Base-by-base conservation (phyloP, 129 eudicot species). In the Saposhnikovia divaricata region DNA sequence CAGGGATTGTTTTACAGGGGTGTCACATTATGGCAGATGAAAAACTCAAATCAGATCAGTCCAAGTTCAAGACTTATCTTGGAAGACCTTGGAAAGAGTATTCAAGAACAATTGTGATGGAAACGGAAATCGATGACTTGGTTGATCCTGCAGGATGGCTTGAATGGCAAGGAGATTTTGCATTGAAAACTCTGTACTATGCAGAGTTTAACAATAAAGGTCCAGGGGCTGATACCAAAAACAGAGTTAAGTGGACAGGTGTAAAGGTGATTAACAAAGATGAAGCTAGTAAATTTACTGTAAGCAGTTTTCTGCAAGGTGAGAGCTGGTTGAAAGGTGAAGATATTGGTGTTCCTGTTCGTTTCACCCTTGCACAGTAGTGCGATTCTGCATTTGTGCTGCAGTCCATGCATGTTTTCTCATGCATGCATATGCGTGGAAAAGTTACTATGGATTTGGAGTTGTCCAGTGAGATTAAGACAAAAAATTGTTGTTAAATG, bases 11-110 rank as follows among this genome's bases (percentile, higher is more conserved):
- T 3, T 38, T 80, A 21, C 89, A 83, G 27, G 78, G 81, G 47
- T 86, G 86, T 57, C 72, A 59, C 19, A 78, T 83, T 28, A 16
- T 70, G 6, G 80, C 78, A 4, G 77, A 69, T 14, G 68, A 75
- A 12, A 57, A 70, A 16, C 50, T 74, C 1, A 66, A 79, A 6
- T 79, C 85, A 1, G 85, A 75, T 3, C 78, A 23, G 44, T 43
- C 13, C 15, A 77, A 34, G 68, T 42, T 27, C 79, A 77, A 28
- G 50, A 78, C 77, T 19, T 84, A 68, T 63, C 80, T 87, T 0
- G 89, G 89, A 4, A 51, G 89, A 48, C 79, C 87, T 16, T 87
- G 85, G 86, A 80, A 78, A 78, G 77, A 55, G 18, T 86, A 80
- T 44, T 86, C 89, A 0, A 83, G 87, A 25, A 74, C 89, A 1